Percentiles rank a stretch among this genome's conserved stretches.
Evolutionary conservation across 768 basidiomycete species (phyloP).

Genomic region (Kwoniella botswanensis): DNA sequence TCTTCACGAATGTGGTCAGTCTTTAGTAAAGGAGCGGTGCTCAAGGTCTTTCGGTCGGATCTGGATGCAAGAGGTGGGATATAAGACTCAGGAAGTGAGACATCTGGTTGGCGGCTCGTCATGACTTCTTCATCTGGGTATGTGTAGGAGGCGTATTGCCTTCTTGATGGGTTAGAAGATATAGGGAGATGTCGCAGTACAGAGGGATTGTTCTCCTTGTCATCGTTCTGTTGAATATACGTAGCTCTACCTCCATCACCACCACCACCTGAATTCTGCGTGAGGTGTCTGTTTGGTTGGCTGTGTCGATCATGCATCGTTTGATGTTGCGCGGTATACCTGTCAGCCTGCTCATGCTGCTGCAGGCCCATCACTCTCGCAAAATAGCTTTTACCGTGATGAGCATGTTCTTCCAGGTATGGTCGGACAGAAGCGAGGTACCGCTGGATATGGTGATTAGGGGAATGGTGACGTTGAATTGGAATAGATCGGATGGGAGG

Average conservation of each 20-base stretch:
- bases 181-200: neutral
- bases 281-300: neutral
- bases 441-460: constrained; percentile 19
- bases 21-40: too few species aligned
- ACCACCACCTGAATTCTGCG: too few species aligned
- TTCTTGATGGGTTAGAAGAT: neutral
- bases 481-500: constrained; percentile 35
- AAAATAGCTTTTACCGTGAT: neutral
- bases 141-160: too few species aligned
- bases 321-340: neutral
- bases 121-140: too few species aligned
- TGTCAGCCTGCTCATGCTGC: neutral
- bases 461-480: constrained; percentile 9
- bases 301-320: neutral
- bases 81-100: neutral
- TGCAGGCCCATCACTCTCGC: neutral
- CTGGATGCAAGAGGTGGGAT: neutral
- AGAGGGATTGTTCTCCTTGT: neutral
- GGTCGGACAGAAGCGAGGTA: constrained; percentile 30
- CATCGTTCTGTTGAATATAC: neutral
- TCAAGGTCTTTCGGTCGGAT: neutral
- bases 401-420: neutral
- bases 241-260: too few species aligned
- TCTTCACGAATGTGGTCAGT: neutral
- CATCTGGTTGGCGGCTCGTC: neutral